Conservation (phyloP, 1,139 yeast genomes). For the Saccharomycopsis crataegensis region DNA sequence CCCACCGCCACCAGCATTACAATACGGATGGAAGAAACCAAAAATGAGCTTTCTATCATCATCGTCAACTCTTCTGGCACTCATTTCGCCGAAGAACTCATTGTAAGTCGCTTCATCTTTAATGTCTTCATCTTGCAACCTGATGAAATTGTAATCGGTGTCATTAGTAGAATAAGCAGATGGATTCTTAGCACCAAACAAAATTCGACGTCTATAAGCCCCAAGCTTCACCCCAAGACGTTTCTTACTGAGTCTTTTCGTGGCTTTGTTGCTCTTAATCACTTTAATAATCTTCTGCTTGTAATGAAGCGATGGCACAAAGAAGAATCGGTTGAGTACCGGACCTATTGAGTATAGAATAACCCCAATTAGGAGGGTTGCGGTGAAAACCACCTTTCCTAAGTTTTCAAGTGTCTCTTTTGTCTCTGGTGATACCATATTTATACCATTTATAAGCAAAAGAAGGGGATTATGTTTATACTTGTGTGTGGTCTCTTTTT, state of each 20-base stretch:
- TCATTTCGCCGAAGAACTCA: conserved; percentile 22
- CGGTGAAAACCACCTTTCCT: not conserved
- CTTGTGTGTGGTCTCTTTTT: no score
- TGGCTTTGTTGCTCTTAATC: not conserved
- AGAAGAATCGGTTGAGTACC: conserved; percentile 17
- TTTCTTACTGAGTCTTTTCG: conserved; percentile 1
- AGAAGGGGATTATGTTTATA: no score
- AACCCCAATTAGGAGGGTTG: not conserved
- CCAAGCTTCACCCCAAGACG: conserved; percentile 29
- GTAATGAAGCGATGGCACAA: conserved; percentile 15
- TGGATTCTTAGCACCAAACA: conserved; percentile 44
- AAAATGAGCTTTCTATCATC: conserved; percentile 40
- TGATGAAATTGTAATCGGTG: conserved; percentile 15
- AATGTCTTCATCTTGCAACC: conserved; percentile 21
- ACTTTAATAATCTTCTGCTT: conserved; percentile 9
- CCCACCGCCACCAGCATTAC: conserved; percentile 98
- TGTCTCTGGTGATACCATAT: no score
- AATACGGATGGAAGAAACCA: conserved; percentile 94
- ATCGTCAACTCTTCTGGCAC: conserved; percentile 34
- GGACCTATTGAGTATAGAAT: conserved; percentile 3
- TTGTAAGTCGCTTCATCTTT: conserved; percentile 19
- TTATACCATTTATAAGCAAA: no score
- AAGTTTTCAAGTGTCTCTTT: no score
- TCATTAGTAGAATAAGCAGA: conserved; percentile 32
- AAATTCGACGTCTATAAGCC: conserved; percentile 44